Conservation (phyloP, 2,329 filamentous ascomycete genomes). For the Ophiostoma piceae region DNA sequence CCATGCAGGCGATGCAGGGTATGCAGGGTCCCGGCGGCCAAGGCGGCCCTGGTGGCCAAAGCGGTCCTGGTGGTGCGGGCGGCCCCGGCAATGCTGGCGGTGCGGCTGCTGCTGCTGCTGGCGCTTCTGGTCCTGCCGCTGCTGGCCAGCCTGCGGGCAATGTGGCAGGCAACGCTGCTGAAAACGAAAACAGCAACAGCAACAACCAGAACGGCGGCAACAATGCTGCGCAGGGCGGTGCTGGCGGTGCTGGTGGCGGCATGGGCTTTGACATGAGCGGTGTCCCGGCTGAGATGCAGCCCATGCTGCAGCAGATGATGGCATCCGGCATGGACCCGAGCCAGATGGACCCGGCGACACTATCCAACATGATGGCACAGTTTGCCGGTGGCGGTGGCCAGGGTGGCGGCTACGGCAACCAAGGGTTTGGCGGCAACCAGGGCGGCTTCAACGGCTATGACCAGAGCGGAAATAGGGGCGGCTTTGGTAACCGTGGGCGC, state of each 20-base stretch:
- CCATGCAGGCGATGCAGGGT: conserved; percentile 47
- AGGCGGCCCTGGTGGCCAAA: not conserved
- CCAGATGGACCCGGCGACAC: conserved; percentile 58
- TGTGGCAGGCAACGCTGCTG: not conserved
- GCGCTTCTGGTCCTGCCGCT: not conserved
- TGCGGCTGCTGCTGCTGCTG: not conserved
- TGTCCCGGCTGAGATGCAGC: conserved; percentile 62
- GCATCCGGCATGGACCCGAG: conserved; percentile 58
- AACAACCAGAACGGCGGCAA: not conserved
- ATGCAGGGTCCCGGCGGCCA: not conserved
- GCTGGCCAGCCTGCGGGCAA: not conserved
- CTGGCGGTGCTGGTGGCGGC: not conserved
- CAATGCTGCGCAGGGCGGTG: not conserved
- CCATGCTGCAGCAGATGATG: conserved; percentile 68
- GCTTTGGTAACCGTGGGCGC: conserved; percentile 34
- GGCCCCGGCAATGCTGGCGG: not conserved
- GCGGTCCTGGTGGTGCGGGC: not conserved
- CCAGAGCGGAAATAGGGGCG: conserved; percentile 31
- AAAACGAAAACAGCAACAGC: not conserved
- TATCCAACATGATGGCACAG: conserved; percentile 55
- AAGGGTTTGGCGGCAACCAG: conserved; percentile 34
- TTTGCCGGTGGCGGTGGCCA: conserved; percentile 52
- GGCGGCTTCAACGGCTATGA: conserved; percentile 39
- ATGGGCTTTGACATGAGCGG: conserved; percentile 32
- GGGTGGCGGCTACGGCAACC: conserved; percentile 39